Base-by-base conservation (phyloP, 139 green algal species). In the Chlorella sp. region DNA sequence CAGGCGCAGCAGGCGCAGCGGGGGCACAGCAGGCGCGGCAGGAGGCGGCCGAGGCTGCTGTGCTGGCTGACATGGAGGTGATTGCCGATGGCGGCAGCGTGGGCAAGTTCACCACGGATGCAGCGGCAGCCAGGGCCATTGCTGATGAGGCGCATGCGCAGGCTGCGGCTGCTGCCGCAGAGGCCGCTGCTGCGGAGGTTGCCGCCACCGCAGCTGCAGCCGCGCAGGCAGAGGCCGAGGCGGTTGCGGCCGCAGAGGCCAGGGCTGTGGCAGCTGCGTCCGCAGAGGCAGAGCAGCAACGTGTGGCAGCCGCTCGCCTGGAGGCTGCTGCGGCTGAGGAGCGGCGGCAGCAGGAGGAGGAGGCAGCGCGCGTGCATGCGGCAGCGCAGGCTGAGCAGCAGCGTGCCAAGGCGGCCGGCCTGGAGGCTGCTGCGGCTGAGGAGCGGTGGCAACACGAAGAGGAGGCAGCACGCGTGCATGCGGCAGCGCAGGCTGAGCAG, bases 31-130 rank as follows among this genome's bases (percentile, higher is more conserved):
- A 78, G 61, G 53, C 36, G 0, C 18, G 15, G 14, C 40, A 9
- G 39, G 37, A 22, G 26, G 83, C 9, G 19, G 83, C 68, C 19
- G 66, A 88, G 64, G 39, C 66, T 15, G 68, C 64, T 32, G 83
- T 32, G 26, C 1, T 81, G 30, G 37, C 48, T 4, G 64, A 80
- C 22, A 9, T 83, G 32, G 69, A 82, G 42, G 69, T 34, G 7
- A 83, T 68, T 89, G 71, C 71, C 28, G 85, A 89, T 36, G 71
- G 48, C 42, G 71, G 85, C 83, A 88, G 83, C 71, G 48, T 80
- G 5, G 64, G 37, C 64, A 79, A 80, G 64, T 42, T 88, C 21
- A 80, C 83, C 37, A 81, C 83, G 5, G 83, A 88, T 76, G 66
- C 83, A 37, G 85, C 85, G 0, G 85, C 85, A 36, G 85, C 85